These are phyloP conservation scores for Grammothele lineata DNA, from an alignment of 768 basidiomycete genomes.

Conservation along the genomic window DNA sequence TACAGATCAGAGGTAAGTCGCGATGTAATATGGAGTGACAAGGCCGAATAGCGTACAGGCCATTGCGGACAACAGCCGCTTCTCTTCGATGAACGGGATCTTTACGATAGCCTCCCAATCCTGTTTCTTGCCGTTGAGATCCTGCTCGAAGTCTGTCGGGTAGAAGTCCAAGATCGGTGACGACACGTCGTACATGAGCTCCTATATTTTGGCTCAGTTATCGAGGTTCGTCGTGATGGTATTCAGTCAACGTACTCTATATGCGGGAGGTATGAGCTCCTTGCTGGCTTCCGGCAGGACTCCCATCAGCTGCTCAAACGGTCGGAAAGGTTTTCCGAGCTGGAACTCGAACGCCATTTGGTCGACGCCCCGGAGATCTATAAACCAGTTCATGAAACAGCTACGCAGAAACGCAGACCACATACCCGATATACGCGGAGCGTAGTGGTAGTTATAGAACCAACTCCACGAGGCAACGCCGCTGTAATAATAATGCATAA, in stretches of 20 bases:
- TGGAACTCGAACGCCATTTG: conserved; percentile 84
- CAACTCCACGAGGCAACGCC: conserved; percentile 98
- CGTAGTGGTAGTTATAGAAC: conserved; percentile 99
- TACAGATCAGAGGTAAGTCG: conserved; percentile 24
- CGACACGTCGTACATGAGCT: conserved; percentile 80
- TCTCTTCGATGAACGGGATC: conserved; percentile 94
- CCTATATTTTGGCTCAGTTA: too few relatives aligned
- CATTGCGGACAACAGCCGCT: conserved; percentile 80
- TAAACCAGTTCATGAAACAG: conserved; percentile 15
- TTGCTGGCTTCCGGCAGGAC: conserved; percentile 89
- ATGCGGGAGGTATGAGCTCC: conserved; percentile 84
- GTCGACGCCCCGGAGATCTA: conserved; percentile 60
- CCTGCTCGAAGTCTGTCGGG: conserved; percentile 84
- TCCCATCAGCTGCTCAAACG: conserved; percentile 97
- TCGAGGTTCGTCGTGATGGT: too few relatives aligned
- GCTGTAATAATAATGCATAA: conserved; percentile 97
- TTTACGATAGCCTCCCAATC: conserved; percentile 99
- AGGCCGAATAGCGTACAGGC: conserved; percentile 42
- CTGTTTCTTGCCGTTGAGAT: conserved; percentile 96
- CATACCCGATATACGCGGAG: conserved; percentile 91
- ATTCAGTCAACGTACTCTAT: conserved; percentile 55
- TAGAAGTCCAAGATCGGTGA: conserved; percentile 96
- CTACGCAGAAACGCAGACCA: not conserved
- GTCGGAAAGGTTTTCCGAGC: conserved; percentile 84
- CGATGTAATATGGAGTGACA: too few relatives aligned